Evolutionary conservation across 257 asterid species (phyloP).

Genomic region (Solanum paucissectum): DNA sequence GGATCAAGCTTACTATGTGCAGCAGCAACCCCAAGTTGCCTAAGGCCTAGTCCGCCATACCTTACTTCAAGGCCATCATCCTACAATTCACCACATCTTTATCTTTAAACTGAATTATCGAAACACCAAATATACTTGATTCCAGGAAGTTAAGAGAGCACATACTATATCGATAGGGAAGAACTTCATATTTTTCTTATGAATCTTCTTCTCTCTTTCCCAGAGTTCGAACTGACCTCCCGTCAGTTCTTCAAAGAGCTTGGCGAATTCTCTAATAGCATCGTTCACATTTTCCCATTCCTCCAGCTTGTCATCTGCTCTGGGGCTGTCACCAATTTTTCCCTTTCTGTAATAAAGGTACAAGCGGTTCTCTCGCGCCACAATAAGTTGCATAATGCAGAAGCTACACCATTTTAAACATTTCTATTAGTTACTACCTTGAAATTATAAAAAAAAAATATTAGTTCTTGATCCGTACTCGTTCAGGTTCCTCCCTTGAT

Average conservation of each 20-base stretch:
- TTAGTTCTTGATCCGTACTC: slow-evolving; percentile 29
- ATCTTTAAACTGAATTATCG: not conserved
- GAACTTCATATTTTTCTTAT: slow-evolving; percentile 40
- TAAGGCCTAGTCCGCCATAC: slow-evolving; percentile 63
- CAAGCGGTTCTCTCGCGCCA: slow-evolving; percentile 38
- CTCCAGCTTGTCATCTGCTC: slow-evolving; percentile 42
- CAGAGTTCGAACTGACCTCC: slow-evolving; percentile 64
- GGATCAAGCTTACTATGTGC: slow-evolving; percentile 72
- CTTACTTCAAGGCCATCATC: slow-evolving; percentile 81
- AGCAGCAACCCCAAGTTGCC: slow-evolving; percentile 67
- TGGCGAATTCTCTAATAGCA: slow-evolving; percentile 47
- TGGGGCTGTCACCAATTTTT: slow-evolving; percentile 32
- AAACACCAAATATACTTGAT: not conserved
- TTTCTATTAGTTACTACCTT: not conserved
- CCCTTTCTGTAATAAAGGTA: slow-evolving; percentile 71
- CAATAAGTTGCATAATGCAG: slow-evolving; percentile 52
- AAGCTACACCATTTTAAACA: slow-evolving; percentile 20
- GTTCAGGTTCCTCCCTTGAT: slow-evolving; percentile 34
- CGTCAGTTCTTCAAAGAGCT: slow-evolving; percentile 45
- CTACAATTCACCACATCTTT: slow-evolving; percentile 12
- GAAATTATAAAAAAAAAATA: not conserved
- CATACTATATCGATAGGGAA: slow-evolving; percentile 64
- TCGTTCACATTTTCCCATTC: slow-evolving; percentile 38
- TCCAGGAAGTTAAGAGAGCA: not conserved
- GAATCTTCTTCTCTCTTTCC: slow-evolving; percentile 60